Percentiles rank a stretch among this genome's conserved stretches.
phyloP scores from a whole-genome alignment of 768 basidiomycete species.

The Rhizopogon sp. region DNA sequence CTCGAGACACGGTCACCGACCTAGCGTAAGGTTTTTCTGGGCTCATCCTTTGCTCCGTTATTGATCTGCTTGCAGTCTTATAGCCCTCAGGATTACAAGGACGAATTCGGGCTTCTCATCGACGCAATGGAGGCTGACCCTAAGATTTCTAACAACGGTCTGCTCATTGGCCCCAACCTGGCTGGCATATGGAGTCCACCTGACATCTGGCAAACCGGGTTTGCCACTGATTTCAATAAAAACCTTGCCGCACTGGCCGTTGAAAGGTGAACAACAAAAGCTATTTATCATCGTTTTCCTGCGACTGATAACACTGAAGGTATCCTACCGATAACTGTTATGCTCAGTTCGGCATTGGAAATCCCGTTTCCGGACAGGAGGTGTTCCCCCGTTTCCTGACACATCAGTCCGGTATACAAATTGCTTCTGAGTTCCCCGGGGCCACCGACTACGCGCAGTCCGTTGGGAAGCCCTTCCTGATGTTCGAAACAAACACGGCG shows the following conservation, averaged over 20 bases:
- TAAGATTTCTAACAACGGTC: constrained; percentile 33
- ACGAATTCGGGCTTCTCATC: constrained; percentile 47
- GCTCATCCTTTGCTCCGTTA: too few relatives aligned
- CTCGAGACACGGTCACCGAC: constrained; percentile 34
- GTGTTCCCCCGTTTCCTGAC: constrained; percentile 44
- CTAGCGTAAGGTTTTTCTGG: constrained; percentile 3
- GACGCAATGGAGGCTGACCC: constrained; percentile 36
- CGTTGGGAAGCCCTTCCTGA: constrained; percentile 38
- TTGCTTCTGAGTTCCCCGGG: constrained; percentile 50
- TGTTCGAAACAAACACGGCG: constrained; percentile 57
- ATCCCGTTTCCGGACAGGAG: constrained; percentile 35
- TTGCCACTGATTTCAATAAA: constrained; percentile 37
- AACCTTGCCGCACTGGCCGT: constrained; percentile 44
- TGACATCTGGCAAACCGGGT: constrained; percentile 48
- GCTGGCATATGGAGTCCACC: constrained; percentile 51
- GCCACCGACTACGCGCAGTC: constrained; percentile 38
- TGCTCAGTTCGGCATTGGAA: constrained; percentile 40
- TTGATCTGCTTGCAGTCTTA: constrained; percentile 15
- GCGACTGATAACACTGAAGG: constrained; percentile 27
- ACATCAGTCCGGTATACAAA: constrained; percentile 44
- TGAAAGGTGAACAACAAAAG: constrained; percentile 38
- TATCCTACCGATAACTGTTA: constrained; percentile 63
- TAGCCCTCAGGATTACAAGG: constrained; percentile 38
- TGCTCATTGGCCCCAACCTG: constrained; percentile 63
- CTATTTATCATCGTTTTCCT: neutral